A percentile compares a stretch with the other conserved stretches of the same genome.
Conservation (phyloP, 2,329 filamentous ascomycete genomes). For the Neonectria hederae region DNA sequence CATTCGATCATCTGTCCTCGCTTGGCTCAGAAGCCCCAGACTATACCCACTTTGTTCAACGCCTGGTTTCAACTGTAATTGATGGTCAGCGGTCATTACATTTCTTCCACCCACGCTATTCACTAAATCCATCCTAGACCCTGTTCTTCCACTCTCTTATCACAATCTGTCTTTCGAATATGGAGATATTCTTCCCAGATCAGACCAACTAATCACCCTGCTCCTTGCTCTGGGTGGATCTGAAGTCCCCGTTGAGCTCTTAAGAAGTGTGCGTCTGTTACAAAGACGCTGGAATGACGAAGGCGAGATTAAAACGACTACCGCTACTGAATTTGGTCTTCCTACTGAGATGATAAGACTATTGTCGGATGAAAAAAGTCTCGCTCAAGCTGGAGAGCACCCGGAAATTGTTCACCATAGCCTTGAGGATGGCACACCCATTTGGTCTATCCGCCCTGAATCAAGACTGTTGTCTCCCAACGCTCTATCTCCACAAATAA, state of each 20-base stretch:
- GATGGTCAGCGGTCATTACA: constrained; percentile 3
- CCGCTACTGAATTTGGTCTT: constrained; percentile 39
- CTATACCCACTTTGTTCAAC: constrained; percentile 36
- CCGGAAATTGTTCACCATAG: constrained; percentile 26
- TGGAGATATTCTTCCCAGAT: constrained; percentile 36
- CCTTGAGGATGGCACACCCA: constrained; percentile 30
- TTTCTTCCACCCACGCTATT: neutral
- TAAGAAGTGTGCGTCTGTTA: constrained; percentile 32
- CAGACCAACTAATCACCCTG: constrained; percentile 41
- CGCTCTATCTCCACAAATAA: constrained; percentile 24
- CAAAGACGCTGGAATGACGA: constrained; percentile 40
- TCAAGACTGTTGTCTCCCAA: neutral
- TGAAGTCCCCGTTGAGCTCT: constrained; percentile 36
- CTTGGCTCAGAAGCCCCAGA: constrained; percentile 28
- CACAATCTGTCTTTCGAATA: constrained; percentile 41
- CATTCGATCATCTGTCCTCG: constrained; percentile 41
- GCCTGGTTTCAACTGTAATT: constrained; percentile 36
- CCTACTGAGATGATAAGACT: constrained; percentile 29
- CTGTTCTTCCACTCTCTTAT: constrained; percentile 26
- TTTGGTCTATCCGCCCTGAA: constrained; percentile 36
- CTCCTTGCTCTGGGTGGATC: constrained; percentile 36
- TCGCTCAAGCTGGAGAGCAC: constrained; percentile 13
- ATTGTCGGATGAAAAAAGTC: constrained; percentile 26
- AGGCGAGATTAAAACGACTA: constrained; percentile 41
- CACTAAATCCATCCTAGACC: constrained; percentile 9